Evolutionary conservation across 305 asterid species (phyloP).

Genomic region (Salvia sclarea): DNA sequence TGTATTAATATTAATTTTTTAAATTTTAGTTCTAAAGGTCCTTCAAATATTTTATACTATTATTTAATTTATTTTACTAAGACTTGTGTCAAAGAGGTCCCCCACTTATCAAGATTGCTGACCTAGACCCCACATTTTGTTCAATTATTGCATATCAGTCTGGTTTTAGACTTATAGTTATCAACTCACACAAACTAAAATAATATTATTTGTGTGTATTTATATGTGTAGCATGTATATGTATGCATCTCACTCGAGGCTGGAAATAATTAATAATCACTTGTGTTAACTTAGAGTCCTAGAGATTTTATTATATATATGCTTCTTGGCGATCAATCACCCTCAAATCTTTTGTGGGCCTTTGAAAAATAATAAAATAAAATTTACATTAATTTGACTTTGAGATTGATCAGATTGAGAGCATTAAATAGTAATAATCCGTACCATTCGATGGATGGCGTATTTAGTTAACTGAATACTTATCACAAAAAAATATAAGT

Average conservation of each 20-base stretch:
- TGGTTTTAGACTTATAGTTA: constrained; percentile 8
- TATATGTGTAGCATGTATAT: neutral
- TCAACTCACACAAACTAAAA: constrained; percentile 1
- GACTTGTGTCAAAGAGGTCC: constrained; percentile 29
- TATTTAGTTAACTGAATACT: neutral
- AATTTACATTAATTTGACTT: neutral
- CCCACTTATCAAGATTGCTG: constrained; percentile 31
- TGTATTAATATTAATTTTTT: neutral
- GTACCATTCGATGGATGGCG: neutral
- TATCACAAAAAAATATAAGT: no score
- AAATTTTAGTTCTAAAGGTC: neutral
- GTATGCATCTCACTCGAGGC: constrained; percentile 15
- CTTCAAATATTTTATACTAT: neutral
- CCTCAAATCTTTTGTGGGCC: constrained; percentile 28
- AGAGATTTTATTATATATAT: no score
- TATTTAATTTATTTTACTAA: constrained; percentile 18
- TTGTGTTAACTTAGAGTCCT: constrained; percentile 1
- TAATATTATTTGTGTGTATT: no score
- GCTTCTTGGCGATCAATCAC: constrained; percentile 29
- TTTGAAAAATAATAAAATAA: neutral
- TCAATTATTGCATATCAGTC: constrained; percentile 34
- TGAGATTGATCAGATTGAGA: no score
- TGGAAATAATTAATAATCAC: constrained; percentile 3
- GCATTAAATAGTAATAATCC: no score
- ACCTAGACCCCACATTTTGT: constrained; percentile 31